Conservation (phyloP, 805 yeast genomes). For the Ascoidea tarda region DNA sequence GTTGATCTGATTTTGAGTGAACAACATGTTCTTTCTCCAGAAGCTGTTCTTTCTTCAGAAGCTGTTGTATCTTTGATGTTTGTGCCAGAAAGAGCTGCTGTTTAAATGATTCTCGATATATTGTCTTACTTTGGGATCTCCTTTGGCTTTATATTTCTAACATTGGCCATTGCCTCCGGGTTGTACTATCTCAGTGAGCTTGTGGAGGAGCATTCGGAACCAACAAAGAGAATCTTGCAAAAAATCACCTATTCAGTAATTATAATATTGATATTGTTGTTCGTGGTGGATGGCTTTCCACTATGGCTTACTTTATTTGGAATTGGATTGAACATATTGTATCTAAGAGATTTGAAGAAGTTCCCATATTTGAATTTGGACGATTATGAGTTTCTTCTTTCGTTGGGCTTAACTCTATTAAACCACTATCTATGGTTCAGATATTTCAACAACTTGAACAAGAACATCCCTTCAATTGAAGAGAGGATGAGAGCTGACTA, state of each 20-base stretch:
- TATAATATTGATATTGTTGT: slow-evolving; percentile 35
- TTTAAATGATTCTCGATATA: slow-evolving; percentile 39
- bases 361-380: slow-evolving; percentile 77
- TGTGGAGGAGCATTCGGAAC: slow-evolving; percentile 86
- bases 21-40: too few relatives aligned
- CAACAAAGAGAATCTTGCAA: slow-evolving; percentile 58
- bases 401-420: slow-evolving; percentile 57
- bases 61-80: too few relatives aligned
- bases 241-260: slow-evolving; percentile 53
- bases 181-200: slow-evolving; percentile 81
- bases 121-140: slow-evolving; percentile 47
- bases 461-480: slow-evolving; percentile 52
- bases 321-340: slow-evolving; percentile 54
- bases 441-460: slow-evolving; percentile 55
- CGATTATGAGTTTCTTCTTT: slow-evolving; percentile 53
- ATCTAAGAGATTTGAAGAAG: slow-evolving; percentile 59
- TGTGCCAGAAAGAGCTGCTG: neutral
- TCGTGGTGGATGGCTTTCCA: slow-evolving; percentile 72
- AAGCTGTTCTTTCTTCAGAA: too few relatives aligned
- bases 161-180: slow-evolving; percentile 75
- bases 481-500: slow-evolving; percentile 43
- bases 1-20: too few relatives aligned
- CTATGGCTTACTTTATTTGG: slow-evolving; percentile 52
- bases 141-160: slow-evolving; percentile 45
- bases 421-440: slow-evolving; percentile 89